Percentiles rank a stretch among this genome's conserved stretches.
Evolutionary conservation across 176 grass and related monocot species (phyloP).

Genomic region (Oryza glumipatula): DNA sequence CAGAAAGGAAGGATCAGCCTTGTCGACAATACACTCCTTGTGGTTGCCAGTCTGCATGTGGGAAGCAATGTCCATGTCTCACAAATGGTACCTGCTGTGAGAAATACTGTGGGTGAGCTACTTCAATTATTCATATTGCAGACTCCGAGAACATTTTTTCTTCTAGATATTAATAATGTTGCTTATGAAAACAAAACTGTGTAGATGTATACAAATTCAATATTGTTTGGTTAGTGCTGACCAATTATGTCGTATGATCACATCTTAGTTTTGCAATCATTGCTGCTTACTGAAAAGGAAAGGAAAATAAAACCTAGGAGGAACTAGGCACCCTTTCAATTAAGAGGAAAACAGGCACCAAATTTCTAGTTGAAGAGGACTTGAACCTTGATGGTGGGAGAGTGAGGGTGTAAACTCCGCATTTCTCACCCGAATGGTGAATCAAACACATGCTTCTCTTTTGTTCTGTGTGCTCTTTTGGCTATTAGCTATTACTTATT

Average conservation of each 20-base stretch:
- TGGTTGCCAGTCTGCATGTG: slow-evolving; percentile 90
- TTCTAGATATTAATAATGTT: slow-evolving; percentile 13
- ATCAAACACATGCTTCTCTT: neutral
- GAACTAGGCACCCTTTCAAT: neutral
- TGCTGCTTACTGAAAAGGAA: neutral
- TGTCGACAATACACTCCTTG: slow-evolving; percentile 93
- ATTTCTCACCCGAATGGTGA: neutral
- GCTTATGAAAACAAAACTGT: neutral
- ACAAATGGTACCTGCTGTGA: slow-evolving; percentile 95
- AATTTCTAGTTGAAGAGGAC: neutral
- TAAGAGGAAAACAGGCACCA: neutral
- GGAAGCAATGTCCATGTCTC: slow-evolving; percentile 89
- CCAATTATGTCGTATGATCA: neutral
- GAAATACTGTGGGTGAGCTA: slow-evolving; percentile 88
- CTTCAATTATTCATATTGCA: slow-evolving; percentile 27
- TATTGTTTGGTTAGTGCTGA: neutral
- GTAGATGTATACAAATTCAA: neutral
- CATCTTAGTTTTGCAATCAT: neutral
- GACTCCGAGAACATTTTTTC: neutral
- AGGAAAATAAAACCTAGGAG: neutral
- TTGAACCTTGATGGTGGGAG: neutral
- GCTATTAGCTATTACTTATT: slow-evolving; percentile 38
- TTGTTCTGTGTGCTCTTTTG: slow-evolving; percentile 1
- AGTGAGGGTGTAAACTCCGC: neutral
- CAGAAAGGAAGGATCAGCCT: slow-evolving; percentile 92